Evolutionary conservation across 257 asterid genomes (phyloP).

Genomic region (Scutellaria minor): DNA sequence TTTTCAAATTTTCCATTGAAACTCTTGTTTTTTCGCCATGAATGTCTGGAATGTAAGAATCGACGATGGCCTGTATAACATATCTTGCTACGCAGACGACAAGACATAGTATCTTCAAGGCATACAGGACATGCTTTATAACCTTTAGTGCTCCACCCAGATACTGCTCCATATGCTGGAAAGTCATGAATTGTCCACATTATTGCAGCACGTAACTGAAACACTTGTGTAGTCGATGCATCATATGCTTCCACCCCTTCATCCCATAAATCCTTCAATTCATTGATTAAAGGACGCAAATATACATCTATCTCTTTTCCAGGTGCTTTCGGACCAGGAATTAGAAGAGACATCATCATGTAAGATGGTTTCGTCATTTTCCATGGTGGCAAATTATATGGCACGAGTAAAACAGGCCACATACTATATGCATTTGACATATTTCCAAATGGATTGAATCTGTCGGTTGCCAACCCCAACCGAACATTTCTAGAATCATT

Average conservation of each 20-base stretch:
- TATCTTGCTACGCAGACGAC: background rate
- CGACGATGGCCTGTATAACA: background rate
- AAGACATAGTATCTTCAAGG: background rate
- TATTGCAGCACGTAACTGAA: background rate
- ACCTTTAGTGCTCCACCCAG: slow-evolving; percentile 13
- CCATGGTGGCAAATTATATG: background rate
- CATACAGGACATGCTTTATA: slow-evolving; percentile 16
- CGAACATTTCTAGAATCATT: background rate
- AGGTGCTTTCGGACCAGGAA: background rate
- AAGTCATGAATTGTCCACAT: slow-evolving; percentile 23
- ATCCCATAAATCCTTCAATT: background rate
- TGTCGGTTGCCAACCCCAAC: background rate
- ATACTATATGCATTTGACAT: background rate
- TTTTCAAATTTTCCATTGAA: background rate
- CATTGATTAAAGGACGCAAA: background rate
- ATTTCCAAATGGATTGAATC: background rate
- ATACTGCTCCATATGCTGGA: slow-evolving; percentile 6
- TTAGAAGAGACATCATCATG: background rate
- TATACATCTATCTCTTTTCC: slow-evolving; percentile 6
- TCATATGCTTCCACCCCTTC: background rate
- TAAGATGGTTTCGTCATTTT: background rate
- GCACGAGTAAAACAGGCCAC: background rate
- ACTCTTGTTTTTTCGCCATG: background rate
- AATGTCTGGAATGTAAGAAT: background rate
- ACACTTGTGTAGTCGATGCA: background rate